phyloP scores from a whole-genome alignment of 2,329 filamentous ascomycete genomes.

The Apiospora rasikravindrae region DNA sequence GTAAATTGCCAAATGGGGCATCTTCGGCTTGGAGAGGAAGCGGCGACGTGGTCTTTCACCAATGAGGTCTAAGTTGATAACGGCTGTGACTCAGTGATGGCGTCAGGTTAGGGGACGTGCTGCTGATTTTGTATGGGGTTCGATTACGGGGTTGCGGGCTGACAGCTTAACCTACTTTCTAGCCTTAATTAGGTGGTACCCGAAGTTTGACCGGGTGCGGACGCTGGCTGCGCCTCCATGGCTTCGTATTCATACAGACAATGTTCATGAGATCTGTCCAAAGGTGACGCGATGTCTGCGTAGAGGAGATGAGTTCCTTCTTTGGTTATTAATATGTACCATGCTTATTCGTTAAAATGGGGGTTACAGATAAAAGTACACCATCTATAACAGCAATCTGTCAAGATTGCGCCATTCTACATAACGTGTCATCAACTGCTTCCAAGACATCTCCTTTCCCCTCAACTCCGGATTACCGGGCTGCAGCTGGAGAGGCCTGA shows the following conservation, averaged over 20 bases:
- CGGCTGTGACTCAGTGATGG: conserved; percentile 10
- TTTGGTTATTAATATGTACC: neutral
- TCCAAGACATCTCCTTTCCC: neutral
- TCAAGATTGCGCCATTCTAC: neutral
- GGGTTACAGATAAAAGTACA: neutral
- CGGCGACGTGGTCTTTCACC: conserved; percentile 19
- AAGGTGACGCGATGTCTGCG: neutral
- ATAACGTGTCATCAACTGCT: conserved; percentile 6
- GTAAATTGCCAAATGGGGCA: neutral
- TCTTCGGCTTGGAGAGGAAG: neutral
- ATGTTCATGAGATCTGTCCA: neutral
- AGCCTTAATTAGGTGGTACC: neutral
- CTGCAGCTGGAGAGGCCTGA: neutral
- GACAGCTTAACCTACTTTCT: neutral
- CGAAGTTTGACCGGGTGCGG: conserved; percentile 18
- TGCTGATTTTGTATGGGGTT: conserved; percentile 13
- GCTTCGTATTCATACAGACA: neutral
- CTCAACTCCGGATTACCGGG: neutral
- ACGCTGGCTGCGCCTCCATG: neutral
- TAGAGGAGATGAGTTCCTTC: neutral
- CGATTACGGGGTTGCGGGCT: neutral
- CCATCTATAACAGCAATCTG: neutral
- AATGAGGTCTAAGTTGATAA: conserved; percentile 1
- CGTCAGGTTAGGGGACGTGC: neutral
- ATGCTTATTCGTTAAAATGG: neutral